Evolutionary conservation across 2,329 filamentous ascomycete genomes (phyloP), one percentile per base, ranked within the genome.

Genomic region (Clonostachys rhizophaga): DNA sequence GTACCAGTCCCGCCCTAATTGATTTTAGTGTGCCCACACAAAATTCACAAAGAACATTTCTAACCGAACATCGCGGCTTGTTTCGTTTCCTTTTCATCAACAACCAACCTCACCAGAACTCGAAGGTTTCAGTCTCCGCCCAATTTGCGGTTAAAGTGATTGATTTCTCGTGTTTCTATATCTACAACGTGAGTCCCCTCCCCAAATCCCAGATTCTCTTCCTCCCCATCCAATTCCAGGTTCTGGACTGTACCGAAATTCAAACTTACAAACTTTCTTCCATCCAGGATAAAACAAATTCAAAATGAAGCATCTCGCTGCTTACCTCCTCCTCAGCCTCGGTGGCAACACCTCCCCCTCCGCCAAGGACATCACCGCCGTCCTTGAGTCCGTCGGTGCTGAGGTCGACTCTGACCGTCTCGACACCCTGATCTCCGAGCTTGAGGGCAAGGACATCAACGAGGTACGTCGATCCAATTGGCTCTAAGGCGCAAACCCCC

Each of bases 301-400:
- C 72, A 95, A 86, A 90, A 97, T 99, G 94, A 97, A 99, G 91
- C 87, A 97, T 80, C 87, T 99, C 80, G 94, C 94, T 72, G 92
- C 94, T 72, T 97, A 95, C 85, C 91, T 99, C 69, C 92, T 99
- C 70, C 89, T 97, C 74, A 77, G 79, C 78, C 87, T 97, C 63
- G 92, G 83, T 72, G 94, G 94, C 78, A 97, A 96, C 84, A 72
- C 81, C 78, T 84, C 84, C 56, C 94, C 94, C 63, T 91, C 88
- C 57, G 89, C 88, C 64, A 72, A 74, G 59, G 91, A 97, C 70
- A 77, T 99, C 83, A 94, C 89, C 81, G 70, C 67, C 55, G 91
- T 99, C 65, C 89, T 99, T 70, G 83, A 84, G 66, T 89, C 92
- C 61, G 94, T 97, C 68, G 94, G 94, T 65, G 91, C 96, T 60